phyloP scores from a whole-genome alignment of 2,329 filamentous ascomycete species.

The Colletotrichum brevisporum region DNA sequence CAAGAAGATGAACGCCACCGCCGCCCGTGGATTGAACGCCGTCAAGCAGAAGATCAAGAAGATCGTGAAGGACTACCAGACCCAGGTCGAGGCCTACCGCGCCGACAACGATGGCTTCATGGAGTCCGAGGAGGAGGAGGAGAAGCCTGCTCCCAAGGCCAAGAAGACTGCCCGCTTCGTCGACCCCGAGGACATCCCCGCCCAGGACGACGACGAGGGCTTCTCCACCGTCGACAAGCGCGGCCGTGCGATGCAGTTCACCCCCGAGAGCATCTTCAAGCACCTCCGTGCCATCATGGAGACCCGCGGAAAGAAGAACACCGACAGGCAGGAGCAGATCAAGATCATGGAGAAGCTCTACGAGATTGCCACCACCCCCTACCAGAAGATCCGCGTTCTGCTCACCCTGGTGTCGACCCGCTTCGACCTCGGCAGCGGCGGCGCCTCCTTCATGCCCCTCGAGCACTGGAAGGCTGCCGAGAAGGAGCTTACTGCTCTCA shows the following conservation, averaged over 20 bases:
- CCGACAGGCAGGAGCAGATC: slow-evolving; percentile 94
- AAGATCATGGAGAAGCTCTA: slow-evolving; percentile 96
- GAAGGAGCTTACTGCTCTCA: slow-evolving; percentile 83
- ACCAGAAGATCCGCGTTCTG: slow-evolving; percentile 94
- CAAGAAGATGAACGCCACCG: slow-evolving; percentile 99
- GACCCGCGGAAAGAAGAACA: slow-evolving; percentile 98
- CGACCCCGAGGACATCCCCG: slow-evolving; percentile 64
- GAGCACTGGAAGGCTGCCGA: slow-evolving; percentile 98
- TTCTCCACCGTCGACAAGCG: slow-evolving; percentile 92
- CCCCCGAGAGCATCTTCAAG: slow-evolving; percentile 98
- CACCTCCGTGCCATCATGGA: slow-evolving; percentile 94
- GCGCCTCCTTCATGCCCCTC: slow-evolving; percentile 86
- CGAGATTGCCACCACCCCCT: slow-evolving; percentile 90
- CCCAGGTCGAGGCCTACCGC: slow-evolving; percentile 89
- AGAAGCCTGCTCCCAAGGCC: slow-evolving; percentile 65
- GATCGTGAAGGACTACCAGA: slow-evolving; percentile 95
- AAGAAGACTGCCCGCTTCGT: slow-evolving; percentile 64
- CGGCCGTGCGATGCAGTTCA: slow-evolving; percentile 91
- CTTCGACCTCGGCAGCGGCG: slow-evolving; percentile 89
- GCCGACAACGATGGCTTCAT: slow-evolving; percentile 89
- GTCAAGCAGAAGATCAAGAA: slow-evolving; percentile 99
- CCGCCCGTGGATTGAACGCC: slow-evolving; percentile 93
- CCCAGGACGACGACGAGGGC: slow-evolving; percentile 82
- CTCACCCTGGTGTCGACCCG: slow-evolving; percentile 92
- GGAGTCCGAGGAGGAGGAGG: slow-evolving; percentile 85